phyloP scores from a whole-genome alignment of 441 rosid species.

The Theobroma grandiflorum region DNA sequence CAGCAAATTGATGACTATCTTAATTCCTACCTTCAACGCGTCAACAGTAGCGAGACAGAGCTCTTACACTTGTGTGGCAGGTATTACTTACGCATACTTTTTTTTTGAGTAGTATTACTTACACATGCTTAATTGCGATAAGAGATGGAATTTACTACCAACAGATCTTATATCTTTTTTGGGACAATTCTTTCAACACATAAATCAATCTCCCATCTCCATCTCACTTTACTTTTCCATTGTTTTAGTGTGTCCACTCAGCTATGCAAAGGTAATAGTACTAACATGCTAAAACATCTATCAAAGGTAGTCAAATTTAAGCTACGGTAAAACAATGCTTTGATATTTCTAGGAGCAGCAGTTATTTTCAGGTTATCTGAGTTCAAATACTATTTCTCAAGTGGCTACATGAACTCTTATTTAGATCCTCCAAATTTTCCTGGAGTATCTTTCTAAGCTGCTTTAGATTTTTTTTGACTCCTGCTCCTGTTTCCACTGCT shows the following conservation, averaged over 20 bases:
- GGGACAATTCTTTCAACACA: neutral
- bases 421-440: neutral
- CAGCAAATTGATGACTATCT: too few species aligned
- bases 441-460: conserved; percentile 41
- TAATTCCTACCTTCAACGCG: neutral
- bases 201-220: neutral
- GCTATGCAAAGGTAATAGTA: neutral
- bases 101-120: too few species aligned
- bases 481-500: conserved; percentile 75
- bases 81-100: too few species aligned
- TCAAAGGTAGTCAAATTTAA: neutral
- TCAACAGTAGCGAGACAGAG: neutral
- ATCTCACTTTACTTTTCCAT: neutral
- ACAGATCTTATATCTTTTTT: neutral
- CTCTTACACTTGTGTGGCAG: neutral
- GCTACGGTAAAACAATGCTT: neutral
- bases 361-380: neutral
- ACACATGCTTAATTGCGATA: too few species aligned
- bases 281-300: neutral
- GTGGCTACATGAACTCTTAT: conserved; percentile 14
- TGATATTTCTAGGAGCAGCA: neutral
- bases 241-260: neutral
- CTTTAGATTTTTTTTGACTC: conserved; percentile 57
- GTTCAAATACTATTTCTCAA: neutral
- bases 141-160: too few species aligned